Evolutionary conservation across 495 filamentous ascomycete genomes (phyloP).

Genomic region (Parathielavia appendiculata): DNA sequence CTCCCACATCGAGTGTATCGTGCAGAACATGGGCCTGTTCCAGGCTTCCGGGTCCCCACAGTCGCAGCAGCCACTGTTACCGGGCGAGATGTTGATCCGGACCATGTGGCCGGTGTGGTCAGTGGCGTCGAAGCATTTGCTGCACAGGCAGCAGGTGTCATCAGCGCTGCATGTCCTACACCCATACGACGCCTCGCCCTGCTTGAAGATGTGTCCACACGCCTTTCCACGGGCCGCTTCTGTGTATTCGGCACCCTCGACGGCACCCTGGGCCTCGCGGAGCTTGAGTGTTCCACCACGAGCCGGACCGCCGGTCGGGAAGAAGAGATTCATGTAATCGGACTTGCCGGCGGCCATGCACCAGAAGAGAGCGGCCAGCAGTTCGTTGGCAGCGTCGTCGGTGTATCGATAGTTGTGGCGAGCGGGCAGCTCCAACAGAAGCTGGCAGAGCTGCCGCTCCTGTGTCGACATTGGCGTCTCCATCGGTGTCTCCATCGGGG

Average conservation of each 20-base stretch:
- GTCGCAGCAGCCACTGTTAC: constrained; percentile 94
- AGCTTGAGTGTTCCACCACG: constrained; percentile 65
- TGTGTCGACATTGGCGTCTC: constrained; percentile 56
- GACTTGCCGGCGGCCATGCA: constrained; percentile 69
- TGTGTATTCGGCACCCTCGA: constrained; percentile 91
- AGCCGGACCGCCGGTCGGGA: constrained; percentile 61
- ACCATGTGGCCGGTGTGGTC: constrained; percentile 94
- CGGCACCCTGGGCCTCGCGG: constrained; percentile 78
- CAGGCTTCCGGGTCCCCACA: constrained; percentile 95
- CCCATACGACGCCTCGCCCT: constrained; percentile 84
- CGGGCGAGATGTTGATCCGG: constrained; percentile 73
- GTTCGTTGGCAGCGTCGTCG: constrained; percentile 57
- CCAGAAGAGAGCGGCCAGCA: constrained; percentile 76
- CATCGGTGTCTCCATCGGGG: constrained; percentile 41
- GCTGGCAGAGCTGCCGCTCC: constrained; percentile 72
- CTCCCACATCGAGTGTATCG: constrained; percentile 73
- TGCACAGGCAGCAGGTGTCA: constrained; percentile 81
- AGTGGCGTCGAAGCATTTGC: constrained; percentile 88
- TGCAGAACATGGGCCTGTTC: constrained; percentile 80
- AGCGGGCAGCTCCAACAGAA: constrained; percentile 66
- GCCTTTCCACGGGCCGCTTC: constrained; percentile 85
- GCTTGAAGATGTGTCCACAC: constrained; percentile 96
- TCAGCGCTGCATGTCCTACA: constrained; percentile 89
- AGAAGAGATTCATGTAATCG: constrained; percentile 69
- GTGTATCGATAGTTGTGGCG: constrained; percentile 67